Percentiles rank a stretch among this genome's conserved stretches.
Evolutionary conservation across 2,329 filamentous ascomycete species (phyloP).

Genomic region (Rhinocladiella similis): DNA sequence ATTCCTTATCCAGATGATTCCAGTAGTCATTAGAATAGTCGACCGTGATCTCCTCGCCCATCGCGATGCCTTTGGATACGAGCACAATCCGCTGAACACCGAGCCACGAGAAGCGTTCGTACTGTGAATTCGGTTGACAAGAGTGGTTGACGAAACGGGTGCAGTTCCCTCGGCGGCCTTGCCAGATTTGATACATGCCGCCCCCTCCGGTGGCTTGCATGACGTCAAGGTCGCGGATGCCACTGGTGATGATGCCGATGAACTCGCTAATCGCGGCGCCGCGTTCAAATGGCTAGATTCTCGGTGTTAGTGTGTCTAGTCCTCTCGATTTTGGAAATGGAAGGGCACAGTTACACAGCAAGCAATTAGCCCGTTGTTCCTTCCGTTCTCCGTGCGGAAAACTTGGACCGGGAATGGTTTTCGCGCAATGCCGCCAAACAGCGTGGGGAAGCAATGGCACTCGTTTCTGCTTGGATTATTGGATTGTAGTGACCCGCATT

Average conservation of each 20-base stretch:
- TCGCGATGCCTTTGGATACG: conserved; percentile 56
- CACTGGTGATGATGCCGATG: conserved; percentile 56
- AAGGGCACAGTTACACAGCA: conserved; percentile 54
- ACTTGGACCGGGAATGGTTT: conserved; percentile 51
- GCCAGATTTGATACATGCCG: conserved; percentile 56
- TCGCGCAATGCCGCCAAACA: conserved; percentile 49
- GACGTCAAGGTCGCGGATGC: conserved; percentile 54
- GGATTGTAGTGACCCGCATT: conserved; percentile 40
- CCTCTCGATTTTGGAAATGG: conserved; percentile 23
- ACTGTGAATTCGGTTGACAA: conserved; percentile 59
- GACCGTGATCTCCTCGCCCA: conserved; percentile 57
- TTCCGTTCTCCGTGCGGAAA: conserved; percentile 53
- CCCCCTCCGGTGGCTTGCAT: conserved; percentile 42
- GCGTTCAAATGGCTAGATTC: conserved; percentile 43
- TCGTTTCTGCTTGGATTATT: conserved; percentile 50
- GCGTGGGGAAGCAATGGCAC: conserved; percentile 55
- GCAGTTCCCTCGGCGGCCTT: conserved; percentile 57
- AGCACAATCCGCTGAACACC: conserved; percentile 57
- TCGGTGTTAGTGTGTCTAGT: no score
- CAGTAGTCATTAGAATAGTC: conserved; percentile 62
- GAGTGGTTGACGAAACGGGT: conserved; percentile 62
- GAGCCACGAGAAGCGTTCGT: conserved; percentile 58
- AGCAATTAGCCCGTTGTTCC: conserved; percentile 54
- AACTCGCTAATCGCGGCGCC: conserved; percentile 58
- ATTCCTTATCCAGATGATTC: conserved; percentile 56